phyloP scores from a whole-genome alignment of 495 filamentous ascomycete species.

The Penicillium bialowiezense region DNA sequence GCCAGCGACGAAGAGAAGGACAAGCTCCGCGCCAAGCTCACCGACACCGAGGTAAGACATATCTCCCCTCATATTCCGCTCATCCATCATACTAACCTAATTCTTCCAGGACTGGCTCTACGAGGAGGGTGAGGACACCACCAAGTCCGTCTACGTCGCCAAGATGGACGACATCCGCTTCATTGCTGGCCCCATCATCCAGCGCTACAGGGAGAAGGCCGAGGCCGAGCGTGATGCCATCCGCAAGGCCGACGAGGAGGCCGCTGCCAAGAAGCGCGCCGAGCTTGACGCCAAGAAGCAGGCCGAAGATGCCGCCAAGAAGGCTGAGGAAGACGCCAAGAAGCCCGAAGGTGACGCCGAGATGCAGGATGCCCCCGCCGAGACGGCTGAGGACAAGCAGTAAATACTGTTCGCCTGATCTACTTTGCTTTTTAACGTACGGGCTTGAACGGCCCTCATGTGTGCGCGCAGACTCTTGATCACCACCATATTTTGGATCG shows the following conservation, averaged over 20 bases:
- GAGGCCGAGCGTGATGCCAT: slow-evolving; percentile 82
- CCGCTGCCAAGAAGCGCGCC: slow-evolving; percentile 74
- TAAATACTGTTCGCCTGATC: slow-evolving; percentile 19
- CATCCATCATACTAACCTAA: slow-evolving; percentile 14
- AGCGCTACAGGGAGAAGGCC: slow-evolving; percentile 91
- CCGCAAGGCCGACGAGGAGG: slow-evolving; percentile 75
- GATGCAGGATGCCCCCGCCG: slow-evolving; percentile 13
- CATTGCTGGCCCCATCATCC: slow-evolving; percentile 84
- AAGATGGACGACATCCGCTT: slow-evolving; percentile 96
- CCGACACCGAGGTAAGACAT: slow-evolving; percentile 72
- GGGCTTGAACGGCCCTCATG: not conserved
- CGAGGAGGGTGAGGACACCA: slow-evolving; percentile 93
- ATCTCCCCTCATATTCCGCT: not conserved
- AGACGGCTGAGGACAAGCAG: slow-evolving; percentile 43
- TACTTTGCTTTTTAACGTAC: not conserved
- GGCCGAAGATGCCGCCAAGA: slow-evolving; percentile 45
- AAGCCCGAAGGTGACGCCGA: slow-evolving; percentile 36
- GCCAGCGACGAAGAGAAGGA: slow-evolving; percentile 90
- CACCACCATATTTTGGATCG: slow-evolving; percentile 6
- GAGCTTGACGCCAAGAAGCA: slow-evolving; percentile 63
- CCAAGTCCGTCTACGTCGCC: slow-evolving; percentile 85
- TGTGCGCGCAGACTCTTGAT: not conserved
- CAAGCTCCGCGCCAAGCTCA: slow-evolving; percentile 76
- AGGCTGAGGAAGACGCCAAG: slow-evolving; percentile 42
- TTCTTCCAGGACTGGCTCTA: slow-evolving; percentile 88